Evolutionary conservation across 106 monocot species (phyloP).

Genomic region (Dioscorea dumetorum): DNA sequence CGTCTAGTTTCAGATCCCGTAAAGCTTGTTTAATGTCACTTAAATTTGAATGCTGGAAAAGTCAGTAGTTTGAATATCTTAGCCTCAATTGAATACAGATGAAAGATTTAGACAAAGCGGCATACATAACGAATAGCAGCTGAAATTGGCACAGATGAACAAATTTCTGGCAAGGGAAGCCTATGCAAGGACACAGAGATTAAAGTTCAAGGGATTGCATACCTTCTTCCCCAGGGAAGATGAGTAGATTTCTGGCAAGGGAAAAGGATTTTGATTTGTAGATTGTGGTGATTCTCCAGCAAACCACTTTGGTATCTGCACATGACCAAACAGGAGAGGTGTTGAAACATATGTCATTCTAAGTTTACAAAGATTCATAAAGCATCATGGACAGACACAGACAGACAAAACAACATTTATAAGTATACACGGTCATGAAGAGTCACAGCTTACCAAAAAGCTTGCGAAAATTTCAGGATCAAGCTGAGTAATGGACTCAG

Average conservation of each 20-base stretch:
- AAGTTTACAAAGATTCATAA: neutral
- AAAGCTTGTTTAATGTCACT: constrained; percentile 62
- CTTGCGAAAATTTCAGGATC: constrained; percentile 85
- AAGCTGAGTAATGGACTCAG: constrained; percentile 76
- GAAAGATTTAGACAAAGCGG: neutral
- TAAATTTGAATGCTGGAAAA: constrained; percentile 36
- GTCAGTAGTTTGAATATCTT: neutral
- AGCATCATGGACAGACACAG: neutral
- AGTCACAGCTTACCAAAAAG: constrained; percentile 55
- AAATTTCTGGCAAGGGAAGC: too few species aligned
- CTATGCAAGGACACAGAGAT: neutral
- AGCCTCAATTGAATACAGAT: neutral
- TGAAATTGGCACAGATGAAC: neutral
- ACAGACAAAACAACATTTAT: neutral
- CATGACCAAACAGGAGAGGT: neutral
- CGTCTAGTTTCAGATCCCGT: constrained; percentile 57
- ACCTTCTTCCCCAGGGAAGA: constrained; percentile 54
- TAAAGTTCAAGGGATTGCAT: neutral
- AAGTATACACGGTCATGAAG: neutral
- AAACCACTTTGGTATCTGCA: constrained; percentile 73
- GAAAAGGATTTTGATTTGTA: constrained; percentile 52
- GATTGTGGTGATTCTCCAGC: constrained; percentile 24
- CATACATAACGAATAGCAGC: neutral
- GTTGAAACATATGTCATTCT: neutral
- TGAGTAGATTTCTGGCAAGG: constrained; percentile 54